A percentile compares a stretch with the other conserved stretches of the same genome.
These are phyloP conservation scores for Lentinus tigrinus DNA, from an alignment of 768 basidiomycete species.

Conservation along the genomic window DNA sequence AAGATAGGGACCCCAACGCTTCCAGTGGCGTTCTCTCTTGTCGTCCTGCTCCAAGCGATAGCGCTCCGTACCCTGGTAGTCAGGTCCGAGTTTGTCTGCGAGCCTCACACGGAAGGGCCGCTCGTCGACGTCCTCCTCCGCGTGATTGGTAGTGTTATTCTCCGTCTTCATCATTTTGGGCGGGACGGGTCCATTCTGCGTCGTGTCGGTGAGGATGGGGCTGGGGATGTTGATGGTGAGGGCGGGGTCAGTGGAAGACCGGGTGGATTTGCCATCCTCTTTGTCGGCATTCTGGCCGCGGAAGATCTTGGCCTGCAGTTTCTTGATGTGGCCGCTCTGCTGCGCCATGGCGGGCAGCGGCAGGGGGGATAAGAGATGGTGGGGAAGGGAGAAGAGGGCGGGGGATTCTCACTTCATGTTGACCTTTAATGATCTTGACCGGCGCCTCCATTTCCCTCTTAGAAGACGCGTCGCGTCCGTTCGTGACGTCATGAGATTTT, in stretches of 20 bases:
- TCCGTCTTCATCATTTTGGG: constrained; percentile 39
- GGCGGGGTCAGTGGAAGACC: constrained; percentile 26
- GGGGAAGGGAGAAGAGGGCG: constrained; percentile 11
- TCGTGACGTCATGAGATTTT: constrained; percentile 12
- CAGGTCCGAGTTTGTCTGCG: constrained; percentile 56
- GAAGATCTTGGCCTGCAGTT: constrained; percentile 76
- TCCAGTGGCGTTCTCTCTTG: constrained; percentile 86
- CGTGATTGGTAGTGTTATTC: constrained; percentile 14
- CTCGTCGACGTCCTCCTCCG: constrained; percentile 6
- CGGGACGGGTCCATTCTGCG: constrained; percentile 36
- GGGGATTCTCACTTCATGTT: neutral
- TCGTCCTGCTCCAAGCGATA: constrained; percentile 84
- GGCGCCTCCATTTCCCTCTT: constrained; percentile 6
- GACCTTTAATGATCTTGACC: neutral
- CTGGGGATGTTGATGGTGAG: constrained; percentile 77
- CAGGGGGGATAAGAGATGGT: constrained; percentile 4
- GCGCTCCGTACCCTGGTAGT: constrained; percentile 82
- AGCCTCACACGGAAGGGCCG: constrained; percentile 64
- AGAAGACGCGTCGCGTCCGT: constrained; percentile 12
- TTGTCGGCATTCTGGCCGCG: constrained; percentile 36
- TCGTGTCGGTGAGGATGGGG: constrained; percentile 30
- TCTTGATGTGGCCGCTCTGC: constrained; percentile 43
- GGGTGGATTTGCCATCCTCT: constrained; percentile 24
- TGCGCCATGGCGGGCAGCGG: constrained; percentile 39
- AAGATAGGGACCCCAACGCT: constrained; percentile 98